Evolutionary conservation across 805 yeast genomes (phyloP), one percentile per base, ranked within the genome.

Genomic region (Teunomyces funiuensis): DNA sequence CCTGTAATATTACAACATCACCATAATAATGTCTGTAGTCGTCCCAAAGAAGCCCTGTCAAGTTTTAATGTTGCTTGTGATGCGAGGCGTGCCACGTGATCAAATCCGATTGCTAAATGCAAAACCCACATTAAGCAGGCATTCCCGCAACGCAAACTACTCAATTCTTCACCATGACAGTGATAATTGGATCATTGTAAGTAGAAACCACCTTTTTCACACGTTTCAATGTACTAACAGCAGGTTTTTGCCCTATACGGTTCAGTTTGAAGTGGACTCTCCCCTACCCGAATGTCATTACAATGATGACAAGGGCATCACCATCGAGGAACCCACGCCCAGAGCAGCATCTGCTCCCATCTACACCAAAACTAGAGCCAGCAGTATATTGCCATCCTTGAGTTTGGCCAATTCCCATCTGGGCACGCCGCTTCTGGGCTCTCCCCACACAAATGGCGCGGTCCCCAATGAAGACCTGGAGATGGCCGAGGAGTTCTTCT

Each of bases 211-310:
- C 16, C 10, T 7, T 5, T 2, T n/a, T 10, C 16, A 55, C 57
- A 56, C 51, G 54, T 57, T 26, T 36, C 17, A n/a, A 11, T 19
- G 37, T 43, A 55, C 57, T 54, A 51, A 41, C 47, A 37, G 17
- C 44, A 78, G 85, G 36, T 83, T 84, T 51, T 66, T 85, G 36
- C 93, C 93, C 2, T 80, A 80, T 53, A 82, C 88, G 3, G 88
- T 84, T n/a, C 86, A 83, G 48, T 78, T 78, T 48, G 79, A 78
- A 47, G 74, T 78, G 5, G 60, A 51, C n/a, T 44, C 56, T 8
- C 51, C 49, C n/a, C n/a, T n/a, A 18, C 40, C 30, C 3, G 34
- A 31, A 28, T 22, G 43, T 5, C 39, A 34, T 11, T 23, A 31
- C 34, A 17, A 31, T 16, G 19, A 31, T 15, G 34, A 31, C n/a